A percentile compares a stretch with the other conserved stretches of the same genome.
These are phyloP conservation scores for Prunus fruticosa DNA, from an alignment of 306 rosid genomes.

Conservation along the genomic window DNA sequence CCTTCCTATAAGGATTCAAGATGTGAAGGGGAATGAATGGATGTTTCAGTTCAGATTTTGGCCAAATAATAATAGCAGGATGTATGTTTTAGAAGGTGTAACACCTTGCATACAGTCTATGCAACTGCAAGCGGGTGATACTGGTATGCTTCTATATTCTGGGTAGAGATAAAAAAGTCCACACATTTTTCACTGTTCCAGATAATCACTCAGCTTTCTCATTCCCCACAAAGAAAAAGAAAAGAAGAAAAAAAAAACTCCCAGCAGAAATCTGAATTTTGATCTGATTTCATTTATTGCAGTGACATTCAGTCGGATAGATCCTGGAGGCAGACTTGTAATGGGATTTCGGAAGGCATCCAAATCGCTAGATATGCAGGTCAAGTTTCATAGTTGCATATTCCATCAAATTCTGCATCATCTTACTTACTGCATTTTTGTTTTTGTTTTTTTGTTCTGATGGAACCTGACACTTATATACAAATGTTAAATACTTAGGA, in stretches of 20 bases:
- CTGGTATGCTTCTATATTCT: slow-evolving; percentile 57
- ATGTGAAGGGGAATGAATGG: slow-evolving; percentile 97
- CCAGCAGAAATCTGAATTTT: not conserved
- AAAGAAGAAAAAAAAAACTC: not conserved
- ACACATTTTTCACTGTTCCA: not conserved
- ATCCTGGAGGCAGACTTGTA: slow-evolving; percentile 89
- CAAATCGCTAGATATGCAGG: slow-evolving; percentile 62
- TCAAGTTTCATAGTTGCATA: slow-evolving; percentile 26
- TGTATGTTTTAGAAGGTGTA: slow-evolving; percentile 99
- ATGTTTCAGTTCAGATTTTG: slow-evolving; percentile 99
- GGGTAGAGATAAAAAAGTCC: not conserved
- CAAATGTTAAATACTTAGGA: slow-evolving; percentile 50
- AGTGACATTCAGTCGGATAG: slow-evolving; percentile 96
- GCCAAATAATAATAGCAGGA: slow-evolving; percentile 99
- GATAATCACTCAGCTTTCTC: not conserved
- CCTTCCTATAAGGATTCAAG: slow-evolving; percentile 81
- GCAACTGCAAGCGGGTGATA: slow-evolving; percentile 90
- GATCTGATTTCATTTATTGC: slow-evolving; percentile 33
- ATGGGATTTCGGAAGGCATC: slow-evolving; percentile 89
- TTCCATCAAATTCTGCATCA: slow-evolving; percentile 15
- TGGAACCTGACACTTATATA: slow-evolving; percentile 19
- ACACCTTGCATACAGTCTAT: slow-evolving; percentile 99
- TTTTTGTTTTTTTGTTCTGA: slow-evolving; percentile 13
- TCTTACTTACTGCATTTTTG: slow-evolving; percentile 4
- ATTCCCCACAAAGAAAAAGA: not conserved